Conservation (phyloP, 805 yeast species). For the Lachancea lanzarotensis region DNA sequence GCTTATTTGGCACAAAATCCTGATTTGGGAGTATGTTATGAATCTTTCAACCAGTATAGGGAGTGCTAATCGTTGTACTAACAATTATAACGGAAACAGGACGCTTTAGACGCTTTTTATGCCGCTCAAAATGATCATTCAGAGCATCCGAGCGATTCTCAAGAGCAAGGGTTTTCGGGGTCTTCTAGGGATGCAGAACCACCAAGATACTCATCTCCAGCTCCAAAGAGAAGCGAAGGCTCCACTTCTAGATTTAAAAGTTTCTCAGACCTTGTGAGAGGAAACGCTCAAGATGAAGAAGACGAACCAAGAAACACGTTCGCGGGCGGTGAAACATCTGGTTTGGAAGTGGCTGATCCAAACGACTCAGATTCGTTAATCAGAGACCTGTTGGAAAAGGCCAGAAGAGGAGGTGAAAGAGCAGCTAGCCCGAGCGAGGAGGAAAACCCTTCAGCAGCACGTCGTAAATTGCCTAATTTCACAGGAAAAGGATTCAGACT, state of each 20-base stretch:
- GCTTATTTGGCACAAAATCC: constrained; percentile 32
- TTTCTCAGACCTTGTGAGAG: constrained; percentile 35
- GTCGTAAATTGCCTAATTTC: constrained; percentile 35
- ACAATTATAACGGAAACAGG: not conserved
- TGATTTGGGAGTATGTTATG: constrained; percentile 18
- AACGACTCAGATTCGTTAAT: constrained; percentile 41
- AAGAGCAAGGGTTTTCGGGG: constrained; percentile 1
- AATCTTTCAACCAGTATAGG: too few relatives aligned
- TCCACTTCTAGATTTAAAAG: constrained; percentile 33
- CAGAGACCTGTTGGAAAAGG: constrained; percentile 57
- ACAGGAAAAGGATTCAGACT: constrained; percentile 38
- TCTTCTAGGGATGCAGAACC: not conserved
- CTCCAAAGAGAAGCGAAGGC: constrained; percentile 11
- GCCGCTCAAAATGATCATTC: constrained; percentile 14
- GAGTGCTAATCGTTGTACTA: too few relatives aligned
- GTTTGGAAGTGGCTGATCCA: constrained; percentile 74
- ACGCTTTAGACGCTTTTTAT: constrained; percentile 27
- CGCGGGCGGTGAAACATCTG: constrained; percentile 68
- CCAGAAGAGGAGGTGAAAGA: constrained; percentile 54
- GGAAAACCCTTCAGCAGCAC: constrained; percentile 24
- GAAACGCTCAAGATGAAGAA: constrained; percentile 35
- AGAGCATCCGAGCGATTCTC: constrained; percentile 6
- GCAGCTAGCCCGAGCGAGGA: constrained; percentile 29
- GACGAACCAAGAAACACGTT: constrained; percentile 56
- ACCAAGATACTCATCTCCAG: not conserved